Base-by-base conservation (phyloP, 495 filamentous ascomycete genomes). In the Lasiosphaeria hispida region DNA sequence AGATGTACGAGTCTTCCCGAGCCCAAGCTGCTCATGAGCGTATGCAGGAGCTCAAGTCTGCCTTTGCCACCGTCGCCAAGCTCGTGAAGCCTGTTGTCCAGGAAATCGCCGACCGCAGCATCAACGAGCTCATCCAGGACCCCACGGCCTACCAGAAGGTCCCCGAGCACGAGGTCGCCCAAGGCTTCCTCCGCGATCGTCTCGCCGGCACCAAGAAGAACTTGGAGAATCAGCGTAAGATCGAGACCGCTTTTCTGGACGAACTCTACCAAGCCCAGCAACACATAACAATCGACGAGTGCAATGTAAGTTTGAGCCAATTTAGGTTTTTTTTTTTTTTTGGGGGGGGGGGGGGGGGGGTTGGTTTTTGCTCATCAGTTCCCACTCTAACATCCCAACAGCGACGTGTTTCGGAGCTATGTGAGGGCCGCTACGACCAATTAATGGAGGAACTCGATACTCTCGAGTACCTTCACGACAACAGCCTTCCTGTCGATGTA, bases 11-110 rank as follows among this genome's bases (percentile, higher is more conserved):
- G n/a, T 69, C 71, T 33, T 53, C 62, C 37, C 63, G 61, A 33
- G 66, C 67, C 43, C 77, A 80, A 58, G 77, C 77, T 34, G 71
- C 75, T 41, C 73, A 77, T 44, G 77, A 80, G 54, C 77, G 77
- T 52, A 66, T 66, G 50, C 63, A 70, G 44, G 71, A 76, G 38
- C 65, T 78, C 13, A 72, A 71, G 67, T 67, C 72, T 7, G 64
- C 72, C 18, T 79, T 63, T 54, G 55, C 63, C 0, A 56, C 72
- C 50, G 67, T 77, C n/a, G 63, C 68, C 48, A 62, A 66, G 49
- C 59, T 65, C 36, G 48, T 77, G 48, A 78, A 75, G 60, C 75
- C 75, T 30, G 71, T 63, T 18, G 64, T 75, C 10, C 70, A 75
- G 6, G 74, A 78, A 41, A 63, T 80, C 3, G 76, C 75, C 35